Percentiles rank a stretch among this genome's conserved stretches.
Conservation (phyloP, 352 stramenopile genomes). For the Pythium sp. region DNA sequence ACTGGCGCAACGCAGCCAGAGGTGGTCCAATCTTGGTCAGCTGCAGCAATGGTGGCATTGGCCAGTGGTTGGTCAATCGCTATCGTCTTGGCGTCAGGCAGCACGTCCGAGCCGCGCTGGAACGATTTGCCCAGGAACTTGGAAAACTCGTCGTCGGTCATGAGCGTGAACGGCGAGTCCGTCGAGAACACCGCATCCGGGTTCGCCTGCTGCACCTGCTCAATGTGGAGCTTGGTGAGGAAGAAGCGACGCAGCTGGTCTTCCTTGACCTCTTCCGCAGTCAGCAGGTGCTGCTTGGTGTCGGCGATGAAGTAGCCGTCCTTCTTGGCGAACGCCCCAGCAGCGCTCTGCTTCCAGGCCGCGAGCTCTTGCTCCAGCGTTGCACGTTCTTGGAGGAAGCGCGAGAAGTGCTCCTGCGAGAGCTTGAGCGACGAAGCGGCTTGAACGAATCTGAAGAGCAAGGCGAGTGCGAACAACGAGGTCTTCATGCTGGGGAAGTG, state of each 20-base stretch:
- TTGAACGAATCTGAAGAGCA: conserved; percentile 18
- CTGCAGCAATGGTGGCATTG: conserved; percentile 17
- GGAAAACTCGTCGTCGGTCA: conserved; percentile 69
- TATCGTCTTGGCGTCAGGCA: not conserved
- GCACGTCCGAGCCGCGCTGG: conserved; percentile 16
- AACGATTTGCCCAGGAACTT: conserved; percentile 48
- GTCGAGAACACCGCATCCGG: conserved; percentile 62
- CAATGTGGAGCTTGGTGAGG: conserved; percentile 58
- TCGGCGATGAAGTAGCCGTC: conserved; percentile 33
- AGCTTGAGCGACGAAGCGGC: conserved; percentile 21
- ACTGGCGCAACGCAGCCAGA: conserved; percentile 62
- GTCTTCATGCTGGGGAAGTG: conserved; percentile 30
- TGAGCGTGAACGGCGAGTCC: conserved; percentile 67
- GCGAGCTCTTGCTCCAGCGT: conserved; percentile 38
- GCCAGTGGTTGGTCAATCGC: not conserved
- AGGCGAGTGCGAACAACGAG: conserved; percentile 24
- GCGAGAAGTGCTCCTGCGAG: conserved; percentile 28
- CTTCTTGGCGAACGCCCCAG: conserved; percentile 44
- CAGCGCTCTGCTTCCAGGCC: conserved; percentile 49
- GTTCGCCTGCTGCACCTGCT: conserved; percentile 45
- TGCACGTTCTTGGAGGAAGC: conserved; percentile 48
- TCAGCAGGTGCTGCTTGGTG: conserved; percentile 13
- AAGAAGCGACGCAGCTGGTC: conserved; percentile 61
- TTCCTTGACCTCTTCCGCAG: conserved; percentile 18
- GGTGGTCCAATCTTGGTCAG: conserved; percentile 57